Base-by-base conservation (phyloP, 2,329 filamentous ascomycete species). In the Pseudocercospora crystallina region DNA sequence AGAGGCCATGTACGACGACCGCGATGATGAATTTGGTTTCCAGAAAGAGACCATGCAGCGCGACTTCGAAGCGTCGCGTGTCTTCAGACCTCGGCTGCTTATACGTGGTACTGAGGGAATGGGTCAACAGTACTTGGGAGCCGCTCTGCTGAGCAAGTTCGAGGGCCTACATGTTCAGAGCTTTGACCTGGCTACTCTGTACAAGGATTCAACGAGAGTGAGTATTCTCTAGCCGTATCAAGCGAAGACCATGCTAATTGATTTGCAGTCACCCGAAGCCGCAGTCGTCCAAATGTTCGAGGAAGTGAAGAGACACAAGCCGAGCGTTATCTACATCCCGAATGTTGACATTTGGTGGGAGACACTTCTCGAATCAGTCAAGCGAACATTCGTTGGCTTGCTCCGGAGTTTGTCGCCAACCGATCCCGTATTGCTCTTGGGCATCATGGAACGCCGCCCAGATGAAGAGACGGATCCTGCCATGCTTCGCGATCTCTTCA, bases 161-260 rank as follows among this genome's bases (percentile, higher is more conserved):
- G 94, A 99, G 71, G 90, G 91, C 20, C 80, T 97, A 2, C 90
- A 97, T 71, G 89, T 99, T 2, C 91, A 97, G 68, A 90, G 87
- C 47, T 95, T 99, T 69, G 95, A 96, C 69, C 79, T 99, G 50
- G 84, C 91, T 0, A 94, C 87, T 12, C 78, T 99, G 49, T 78
- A 95, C 52, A 89, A 87, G 50, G 94, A 99, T 66, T 83, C 84
- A 3, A 85, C 87, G 56, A 82, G 89, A 61, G 85, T 69, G 53
- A 65, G 66, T 61, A 8, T 84, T 34, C 32, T 13, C 38, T 15
- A 15, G 13, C 39, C 14, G n/a, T 75, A 12, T 3, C 46, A n/a
- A 30, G 9, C 31, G 13, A 17, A 29, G 2, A 30, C 30, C 20
- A 33, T 40, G 40, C 55, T 60, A 45, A 59, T 44, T 34, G 31